phyloP scores from a whole-genome alignment of 1,139 yeast genomes.

The Arxiozyma bovina region DNA sequence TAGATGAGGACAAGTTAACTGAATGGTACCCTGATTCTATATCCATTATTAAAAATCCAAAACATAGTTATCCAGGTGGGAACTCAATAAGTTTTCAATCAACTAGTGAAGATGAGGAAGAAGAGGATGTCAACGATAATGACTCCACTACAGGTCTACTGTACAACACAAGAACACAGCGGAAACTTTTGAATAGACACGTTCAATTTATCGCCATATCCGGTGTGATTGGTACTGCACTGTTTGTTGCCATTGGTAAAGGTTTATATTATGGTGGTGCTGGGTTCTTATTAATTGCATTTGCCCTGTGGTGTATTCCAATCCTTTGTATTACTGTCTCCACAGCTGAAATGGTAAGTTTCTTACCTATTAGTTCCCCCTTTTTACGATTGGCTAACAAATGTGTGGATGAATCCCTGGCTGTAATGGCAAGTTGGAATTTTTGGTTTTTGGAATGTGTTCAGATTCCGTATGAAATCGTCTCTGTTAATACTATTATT shows the following conservation, averaged over 20 bases:
- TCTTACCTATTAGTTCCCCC: slow-evolving; percentile 64
- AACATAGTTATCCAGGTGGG: not conserved
- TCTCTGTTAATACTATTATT: slow-evolving; percentile 67
- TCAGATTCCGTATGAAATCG: slow-evolving; percentile 72
- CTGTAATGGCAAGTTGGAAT: slow-evolving; percentile 73
- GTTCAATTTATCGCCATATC: slow-evolving; percentile 76
- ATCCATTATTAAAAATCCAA: not conserved
- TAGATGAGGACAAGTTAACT: not conserved
- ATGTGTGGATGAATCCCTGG: slow-evolving; percentile 60
- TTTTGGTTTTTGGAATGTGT: slow-evolving; percentile 71
- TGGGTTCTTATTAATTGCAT: slow-evolving; percentile 62
- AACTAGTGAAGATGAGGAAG: slow-evolving; percentile 4
- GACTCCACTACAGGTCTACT: slow-evolving; percentile 14
- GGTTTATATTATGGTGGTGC: slow-evolving; percentile 71
- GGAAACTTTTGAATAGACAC: slow-evolving; percentile 49
- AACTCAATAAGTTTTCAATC: not conserved
- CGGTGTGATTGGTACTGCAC: slow-evolving; percentile 79
- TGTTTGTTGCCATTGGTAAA: slow-evolving; percentile 65
- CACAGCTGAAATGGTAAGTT: slow-evolving; percentile 78
- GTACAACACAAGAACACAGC: slow-evolving; percentile 22
- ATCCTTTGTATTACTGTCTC: slow-evolving; percentile 60
- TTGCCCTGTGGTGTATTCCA: slow-evolving; percentile 50
- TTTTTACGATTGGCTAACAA: slow-evolving; percentile 48
- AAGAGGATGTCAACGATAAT: slow-evolving; percentile 8
- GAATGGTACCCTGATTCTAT: not conserved